Evolutionary conservation across 805 yeast genomes (phyloP), one percentile per base, ranked within the genome.

Genomic region (Cyberlindnera veronae): DNA sequence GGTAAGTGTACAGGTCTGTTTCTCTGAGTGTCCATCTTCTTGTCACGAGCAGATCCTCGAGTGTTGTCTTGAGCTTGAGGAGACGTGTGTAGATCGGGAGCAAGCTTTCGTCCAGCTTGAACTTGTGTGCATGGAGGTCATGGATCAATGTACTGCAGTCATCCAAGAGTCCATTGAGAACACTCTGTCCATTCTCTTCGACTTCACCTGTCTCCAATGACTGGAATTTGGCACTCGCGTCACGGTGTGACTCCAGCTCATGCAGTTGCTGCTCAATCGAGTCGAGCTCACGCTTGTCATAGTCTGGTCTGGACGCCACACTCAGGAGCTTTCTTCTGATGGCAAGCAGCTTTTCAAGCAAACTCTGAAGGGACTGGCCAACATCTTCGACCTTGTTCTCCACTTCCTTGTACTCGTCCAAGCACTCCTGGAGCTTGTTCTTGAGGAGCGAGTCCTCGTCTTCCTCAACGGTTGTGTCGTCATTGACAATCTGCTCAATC

Each of bases 21-120:
- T 90, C 96, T 57, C 99, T 78, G 66, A 93, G 69, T 2, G 98
- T 91, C 99, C 99, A 93, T 61, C 99, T 77, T 63, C 96, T 81
- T 3, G 99, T 93, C 32, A 93, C 79, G 53, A 91, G 71, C 47
- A 93, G 68, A 50, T 86, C 87, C 52, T 87, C 96, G 45, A 93
- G 71, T 15, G 81, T 81, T 18, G 77, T 71, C 60, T 88, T 86
- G 51, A 88, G 71, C 32, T 73, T 76, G 22, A 76, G 66, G 49
- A 93, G 68, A 43, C 76, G 71, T 35, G 76, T 71, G 63, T 85
- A 90, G 21, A 84, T 69, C 14, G 76, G 76, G 36, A 69, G 66
- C 39, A 85, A 70, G 36, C 71, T 63, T 11, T 74, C 68, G 50
- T 74, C 81, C 32, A 75, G 61, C 48, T 69, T 63, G 33, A 60